Conservation (phyloP, 257 asterid species). For the Rubia yunnanensis region DNA sequence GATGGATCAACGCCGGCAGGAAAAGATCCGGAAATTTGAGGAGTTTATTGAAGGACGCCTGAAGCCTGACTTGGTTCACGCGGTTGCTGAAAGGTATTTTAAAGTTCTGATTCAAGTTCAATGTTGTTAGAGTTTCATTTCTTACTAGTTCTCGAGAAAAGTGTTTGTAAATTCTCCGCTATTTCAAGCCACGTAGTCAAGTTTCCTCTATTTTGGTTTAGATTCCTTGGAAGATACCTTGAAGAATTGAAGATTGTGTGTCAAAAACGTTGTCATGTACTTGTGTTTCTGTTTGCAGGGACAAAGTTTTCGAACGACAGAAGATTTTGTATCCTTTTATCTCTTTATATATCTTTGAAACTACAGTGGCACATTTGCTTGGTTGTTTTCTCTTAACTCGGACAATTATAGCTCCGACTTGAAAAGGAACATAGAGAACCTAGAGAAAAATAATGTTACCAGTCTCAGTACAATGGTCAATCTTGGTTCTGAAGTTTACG, state of each 20-base stretch:
- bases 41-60: constrained; percentile 72
- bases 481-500: constrained; percentile 81
- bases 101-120: background rate
- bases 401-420: constrained; percentile 61
- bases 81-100: constrained; percentile 63
- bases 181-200: too few relatives aligned
- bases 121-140: background rate
- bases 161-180: background rate
- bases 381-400: constrained; percentile 29
- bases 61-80: constrained; percentile 82
- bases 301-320: constrained; percentile 78
- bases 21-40: constrained; percentile 55
- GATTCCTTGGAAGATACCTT: background rate
- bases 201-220: background rate
- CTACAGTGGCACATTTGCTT: background rate
- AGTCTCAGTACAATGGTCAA: constrained; percentile 69
- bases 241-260: background rate
- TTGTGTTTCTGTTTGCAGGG: constrained; percentile 43
- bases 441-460: constrained; percentile 78
- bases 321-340: constrained; percentile 79
- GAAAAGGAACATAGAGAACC: constrained; percentile 64
- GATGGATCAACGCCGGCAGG: constrained; percentile 47
- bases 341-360: background rate
- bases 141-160: background rate
- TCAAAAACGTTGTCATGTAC: background rate